Evolutionary conservation across 331 rosid species (phyloP).

Genomic region (Dryas integrifolia): DNA sequence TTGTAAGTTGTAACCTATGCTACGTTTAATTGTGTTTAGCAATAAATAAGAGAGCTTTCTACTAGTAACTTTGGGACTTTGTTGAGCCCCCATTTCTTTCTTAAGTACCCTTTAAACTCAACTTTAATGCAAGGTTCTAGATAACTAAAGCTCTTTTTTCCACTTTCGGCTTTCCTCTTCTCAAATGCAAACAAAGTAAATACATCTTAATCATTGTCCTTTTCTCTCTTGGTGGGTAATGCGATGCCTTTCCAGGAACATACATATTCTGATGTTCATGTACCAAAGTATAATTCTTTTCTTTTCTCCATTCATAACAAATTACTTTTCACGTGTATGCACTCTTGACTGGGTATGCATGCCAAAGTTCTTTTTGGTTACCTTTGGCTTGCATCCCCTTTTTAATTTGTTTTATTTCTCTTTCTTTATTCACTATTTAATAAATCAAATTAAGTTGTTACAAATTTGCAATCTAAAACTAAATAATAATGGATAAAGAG

Average conservation of each 20-base stretch:
- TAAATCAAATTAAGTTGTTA: too few relatives aligned
- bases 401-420: not conserved
- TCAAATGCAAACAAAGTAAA: not conserved
- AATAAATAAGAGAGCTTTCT: not conserved
- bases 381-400: constrained; percentile 4
- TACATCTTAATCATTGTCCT: not conserved
- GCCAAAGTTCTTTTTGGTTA: not conserved
- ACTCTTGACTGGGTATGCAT: not conserved
- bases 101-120: not conserved
- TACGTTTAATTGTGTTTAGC: too few relatives aligned
- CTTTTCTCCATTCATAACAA: constrained; percentile 2
- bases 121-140: not conserved
- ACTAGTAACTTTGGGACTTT: not conserved
- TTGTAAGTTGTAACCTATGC: constrained; percentile 1
- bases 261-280: not conserved
- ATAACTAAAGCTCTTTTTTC: not conserved
- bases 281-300: constrained; percentile 9
- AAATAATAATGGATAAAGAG: too few relatives aligned
- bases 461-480: not conserved
- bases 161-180: constrained; percentile 15
- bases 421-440: not conserved
- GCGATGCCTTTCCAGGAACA: constrained; percentile 12
- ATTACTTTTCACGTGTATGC: constrained; percentile 8
- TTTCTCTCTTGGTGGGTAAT: constrained; percentile 17
- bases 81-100: not conserved